Percentiles rank a stretch among this genome's conserved stretches.
Conservation (phyloP, 176 grass and related monocot species). For the Hyparrhenia diplandra region DNA sequence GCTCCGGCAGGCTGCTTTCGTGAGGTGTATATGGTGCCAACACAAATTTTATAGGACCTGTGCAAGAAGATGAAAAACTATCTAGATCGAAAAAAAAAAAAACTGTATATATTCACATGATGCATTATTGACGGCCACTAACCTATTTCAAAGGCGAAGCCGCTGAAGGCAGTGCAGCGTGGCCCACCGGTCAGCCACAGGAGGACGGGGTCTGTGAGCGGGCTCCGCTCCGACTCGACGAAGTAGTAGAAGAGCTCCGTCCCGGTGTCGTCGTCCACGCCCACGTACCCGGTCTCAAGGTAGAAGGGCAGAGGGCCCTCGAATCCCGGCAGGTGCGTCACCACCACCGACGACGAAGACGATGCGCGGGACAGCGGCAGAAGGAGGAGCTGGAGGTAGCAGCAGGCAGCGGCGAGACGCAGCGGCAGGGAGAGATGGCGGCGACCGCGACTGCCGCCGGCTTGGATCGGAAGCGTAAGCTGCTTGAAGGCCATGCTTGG, state of each 20-base stretch:
- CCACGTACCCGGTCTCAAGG: conserved; percentile 36
- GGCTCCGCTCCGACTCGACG: conserved; percentile 48
- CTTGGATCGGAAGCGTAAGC: too few relatives aligned
- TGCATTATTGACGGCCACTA: too few relatives aligned
- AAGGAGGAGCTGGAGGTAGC: neutral
- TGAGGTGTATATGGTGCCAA: neutral
- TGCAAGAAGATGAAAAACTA: neutral
- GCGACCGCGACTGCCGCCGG: too few relatives aligned
- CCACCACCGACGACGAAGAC: neutral
- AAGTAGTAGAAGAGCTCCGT: conserved; percentile 78
- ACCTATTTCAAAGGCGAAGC: conserved; percentile 37
- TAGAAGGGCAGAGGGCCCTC: conserved; percentile 13
- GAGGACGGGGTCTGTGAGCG: conserved; percentile 28
- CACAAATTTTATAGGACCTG: conserved; percentile 42
- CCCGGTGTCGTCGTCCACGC: conserved; percentile 40
- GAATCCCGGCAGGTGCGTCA: conserved; percentile 7
- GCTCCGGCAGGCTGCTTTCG: neutral
- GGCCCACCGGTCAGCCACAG: conserved; percentile 45
- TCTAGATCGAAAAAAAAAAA: too few relatives aligned
- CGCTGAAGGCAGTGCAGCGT: conserved; percentile 43
- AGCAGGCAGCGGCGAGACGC: neutral
- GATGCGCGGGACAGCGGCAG: neutral
- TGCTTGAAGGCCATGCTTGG: too few relatives aligned
- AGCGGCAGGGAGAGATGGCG: conserved; percentile 13
- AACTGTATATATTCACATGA: too few relatives aligned